Evolutionary conservation across 768 basidiomycete genomes (phyloP).

Genomic region (Pleurotus djamor): DNA sequence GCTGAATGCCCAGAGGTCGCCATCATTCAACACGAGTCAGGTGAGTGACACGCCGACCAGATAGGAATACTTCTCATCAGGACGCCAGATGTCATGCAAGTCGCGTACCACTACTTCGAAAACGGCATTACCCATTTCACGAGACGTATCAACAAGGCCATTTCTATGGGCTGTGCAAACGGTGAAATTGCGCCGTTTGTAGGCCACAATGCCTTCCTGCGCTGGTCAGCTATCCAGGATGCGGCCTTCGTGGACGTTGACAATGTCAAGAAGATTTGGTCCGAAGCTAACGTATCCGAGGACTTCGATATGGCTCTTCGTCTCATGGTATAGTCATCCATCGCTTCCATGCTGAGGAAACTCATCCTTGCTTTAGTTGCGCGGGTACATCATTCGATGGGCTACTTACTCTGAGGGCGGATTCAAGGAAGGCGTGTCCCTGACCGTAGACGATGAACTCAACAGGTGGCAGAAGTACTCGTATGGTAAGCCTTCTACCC

Average conservation of each 20-base stretch:
- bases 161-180: conserved; percentile 78
- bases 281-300: conserved; percentile 78
- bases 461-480: conserved; percentile 93
- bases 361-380: conserved; percentile 26
- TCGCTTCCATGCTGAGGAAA: neutral
- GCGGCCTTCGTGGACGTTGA: conserved; percentile 76
- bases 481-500: conserved; percentile 46
- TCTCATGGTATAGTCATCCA: conserved; percentile 35
- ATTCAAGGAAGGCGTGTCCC: conserved; percentile 90
- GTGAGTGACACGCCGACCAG: conserved; percentile 28
- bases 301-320: conserved; percentile 82
- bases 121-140: conserved; percentile 91
- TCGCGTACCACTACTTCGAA: conserved; percentile 87
- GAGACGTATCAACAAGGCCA: conserved; percentile 79
- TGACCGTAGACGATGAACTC: conserved; percentile 88
- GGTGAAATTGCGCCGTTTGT: conserved; percentile 85
- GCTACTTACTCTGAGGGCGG: conserved; percentile 82
- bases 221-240: conserved; percentile 89
- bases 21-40: conserved; percentile 90
- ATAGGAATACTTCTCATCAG: conserved; percentile 2
- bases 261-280: conserved; percentile 74
- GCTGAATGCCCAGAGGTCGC: conserved; percentile 79
- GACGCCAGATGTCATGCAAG: conserved; percentile 78
- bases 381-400: conserved; percentile 81
- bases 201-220: conserved; percentile 86